Conservation (phyloP, 1,284 basidiomycete species). For the Papiliotrema laurentii region DNA sequence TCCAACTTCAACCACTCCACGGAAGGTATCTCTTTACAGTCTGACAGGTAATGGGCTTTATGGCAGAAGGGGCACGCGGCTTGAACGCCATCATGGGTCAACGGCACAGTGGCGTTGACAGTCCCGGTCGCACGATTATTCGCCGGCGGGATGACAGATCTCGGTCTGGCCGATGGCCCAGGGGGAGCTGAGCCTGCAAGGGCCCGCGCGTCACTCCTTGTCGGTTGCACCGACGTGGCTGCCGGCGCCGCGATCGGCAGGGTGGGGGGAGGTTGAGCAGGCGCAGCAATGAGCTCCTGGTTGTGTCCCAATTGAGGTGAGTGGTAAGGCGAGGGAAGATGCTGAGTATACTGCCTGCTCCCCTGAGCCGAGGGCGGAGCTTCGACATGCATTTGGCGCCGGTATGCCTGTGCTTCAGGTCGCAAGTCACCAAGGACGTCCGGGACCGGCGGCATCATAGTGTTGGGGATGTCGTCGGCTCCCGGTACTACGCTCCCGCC, state of each 20-base stretch:
- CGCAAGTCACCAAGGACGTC: background rate
- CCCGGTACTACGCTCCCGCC: conserved; percentile 10
- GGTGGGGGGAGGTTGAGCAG: background rate
- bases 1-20: too few species aligned
- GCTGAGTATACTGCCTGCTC: background rate
- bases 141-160: too few species aligned
- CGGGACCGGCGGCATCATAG: background rate
- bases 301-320: background rate
- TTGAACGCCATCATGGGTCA: too few species aligned
- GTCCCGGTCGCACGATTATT: too few species aligned
- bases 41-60: too few species aligned
- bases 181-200: too few species aligned
- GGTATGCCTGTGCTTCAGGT: background rate
- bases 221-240: too few species aligned
- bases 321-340: background rate
- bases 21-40: too few species aligned
- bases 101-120: too few species aligned
- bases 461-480: background rate
- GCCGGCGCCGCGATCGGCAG: background rate
- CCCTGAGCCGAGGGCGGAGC: background rate
- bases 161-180: too few species aligned
- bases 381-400: background rate
- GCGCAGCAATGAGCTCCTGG: background rate
- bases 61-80: too few species aligned
- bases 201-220: too few species aligned